A percentile compares a stretch with the other conserved stretches of the same genome.
Evolutionary conservation across 2,329 filamentous ascomycete species (phyloP).

Genomic region (Phaeoacremonium minimum): DNA sequence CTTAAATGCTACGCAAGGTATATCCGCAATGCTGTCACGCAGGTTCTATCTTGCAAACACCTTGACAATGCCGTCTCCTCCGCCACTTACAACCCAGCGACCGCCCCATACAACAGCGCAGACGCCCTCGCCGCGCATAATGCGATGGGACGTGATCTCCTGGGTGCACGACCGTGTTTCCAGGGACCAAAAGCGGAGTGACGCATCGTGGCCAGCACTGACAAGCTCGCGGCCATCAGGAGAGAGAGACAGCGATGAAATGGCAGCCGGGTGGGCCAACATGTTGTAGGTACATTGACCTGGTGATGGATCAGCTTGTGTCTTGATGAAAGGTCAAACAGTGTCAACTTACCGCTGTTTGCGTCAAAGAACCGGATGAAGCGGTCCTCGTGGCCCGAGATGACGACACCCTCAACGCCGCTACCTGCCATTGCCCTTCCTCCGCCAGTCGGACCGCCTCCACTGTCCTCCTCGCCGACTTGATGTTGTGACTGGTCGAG

Average conservation of each 20-base stretch:
- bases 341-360: slow-evolving; percentile 88
- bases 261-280: slow-evolving; percentile 91
- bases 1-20: too few species aligned
- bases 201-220: slow-evolving; percentile 92
- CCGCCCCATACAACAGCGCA: slow-evolving; percentile 95
- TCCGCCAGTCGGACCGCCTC: slow-evolving; percentile 77
- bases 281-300: slow-evolving; percentile 99
- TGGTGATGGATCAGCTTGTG: too few species aligned
- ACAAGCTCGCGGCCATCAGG: slow-evolving; percentile 93
- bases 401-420: slow-evolving; percentile 87
- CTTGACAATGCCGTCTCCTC: slow-evolving; percentile 93
- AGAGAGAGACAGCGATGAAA: slow-evolving; percentile 85
- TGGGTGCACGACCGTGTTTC: slow-evolving; percentile 95
- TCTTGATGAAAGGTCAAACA: too few species aligned
- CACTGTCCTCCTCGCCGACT: slow-evolving; percentile 68
- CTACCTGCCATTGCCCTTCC: slow-evolving; percentile 61
- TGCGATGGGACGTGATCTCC: slow-evolving; percentile 86
- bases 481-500: slow-evolving; percentile 65
- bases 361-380: slow-evolving; percentile 98
- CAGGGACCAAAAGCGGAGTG: slow-evolving; percentile 92
- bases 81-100: slow-evolving; percentile 88
- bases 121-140: slow-evolving; percentile 94
- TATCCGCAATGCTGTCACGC: not conserved
- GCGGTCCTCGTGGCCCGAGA: slow-evolving; percentile 93
- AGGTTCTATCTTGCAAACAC: slow-evolving; percentile 62